phyloP scores from a whole-genome alignment of 805 yeast genomes.

The Starmerella tilneyi region DNA sequence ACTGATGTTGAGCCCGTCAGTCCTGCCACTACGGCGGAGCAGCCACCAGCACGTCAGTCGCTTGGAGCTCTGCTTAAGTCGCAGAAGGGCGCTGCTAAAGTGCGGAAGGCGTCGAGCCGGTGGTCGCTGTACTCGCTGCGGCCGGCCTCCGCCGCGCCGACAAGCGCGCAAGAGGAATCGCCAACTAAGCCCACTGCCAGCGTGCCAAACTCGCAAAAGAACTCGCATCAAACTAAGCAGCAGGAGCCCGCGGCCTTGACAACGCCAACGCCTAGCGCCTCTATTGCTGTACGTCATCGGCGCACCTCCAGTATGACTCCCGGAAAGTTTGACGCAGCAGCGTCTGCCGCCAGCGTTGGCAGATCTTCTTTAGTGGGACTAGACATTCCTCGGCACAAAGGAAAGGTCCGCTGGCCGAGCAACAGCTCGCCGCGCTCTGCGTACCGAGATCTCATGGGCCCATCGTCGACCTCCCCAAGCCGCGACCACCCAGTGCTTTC shows the following conservation, averaged over 20 bases:
- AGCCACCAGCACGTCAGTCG: neutral
- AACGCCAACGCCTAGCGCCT: too few relatives aligned
- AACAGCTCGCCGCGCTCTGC: slow-evolving; percentile 1
- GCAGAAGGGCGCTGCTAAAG: neutral
- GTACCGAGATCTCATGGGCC: neutral
- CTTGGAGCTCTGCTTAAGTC: neutral
- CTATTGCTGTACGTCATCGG: neutral
- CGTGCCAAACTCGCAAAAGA: too few relatives aligned
- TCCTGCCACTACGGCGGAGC: neutral
- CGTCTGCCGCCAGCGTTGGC: too few relatives aligned
- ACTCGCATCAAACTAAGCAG: too few relatives aligned
- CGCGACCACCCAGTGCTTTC: neutral
- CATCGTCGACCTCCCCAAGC: neutral
- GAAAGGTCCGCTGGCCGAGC: neutral
- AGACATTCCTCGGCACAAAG: slow-evolving; percentile 2
- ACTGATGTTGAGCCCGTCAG: neutral
- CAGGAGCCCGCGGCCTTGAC: too few relatives aligned
- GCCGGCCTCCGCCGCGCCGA: neutral
- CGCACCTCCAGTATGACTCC: neutral
- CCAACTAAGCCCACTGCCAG: neutral
- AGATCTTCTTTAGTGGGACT: too few relatives aligned
- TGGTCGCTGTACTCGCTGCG: neutral
- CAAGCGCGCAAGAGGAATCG: too few relatives aligned
- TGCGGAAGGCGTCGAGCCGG: neutral
- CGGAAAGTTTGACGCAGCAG: too few relatives aligned